Base-by-base conservation (phyloP, 768 basidiomycete genomes). In the Hemileccinum rubropunctum region DNA sequence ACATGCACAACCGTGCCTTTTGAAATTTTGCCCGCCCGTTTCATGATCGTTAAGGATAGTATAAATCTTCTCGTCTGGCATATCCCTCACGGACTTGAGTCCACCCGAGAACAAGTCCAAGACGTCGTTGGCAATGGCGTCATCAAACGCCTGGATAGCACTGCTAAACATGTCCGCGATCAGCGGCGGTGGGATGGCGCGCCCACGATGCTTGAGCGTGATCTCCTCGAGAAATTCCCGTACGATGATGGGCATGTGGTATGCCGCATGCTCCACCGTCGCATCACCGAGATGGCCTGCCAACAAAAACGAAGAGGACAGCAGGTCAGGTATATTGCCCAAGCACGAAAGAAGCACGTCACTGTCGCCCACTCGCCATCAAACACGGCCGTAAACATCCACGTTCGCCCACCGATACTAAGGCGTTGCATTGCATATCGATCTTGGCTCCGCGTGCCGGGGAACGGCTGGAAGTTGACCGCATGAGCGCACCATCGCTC, bases 1-100 rank as follows among this genome's bases (percentile, higher is more conserved):
- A 86, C 80, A 91, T 86, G 61, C 84, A 86, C 42, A 87, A 73
- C 43, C 83, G 70, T 17, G 81, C 82, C 59, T 82, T 85, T 77
- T 73, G 72, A 83, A 80, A 60, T 86, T 86, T 17, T 70, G 70
- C 6, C 80, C 81, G 9, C 81, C 82, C 8, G 65, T 60, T 39
- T 76, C 71, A 48, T 80, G 78, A 62, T 89, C 86, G 53, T 88
- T 82, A 60, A 91, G 80, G 37, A 83, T 74, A 14, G 69, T 58
- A 43, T 77, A 73, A 42, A 88, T 82, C 50, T 82, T 68, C 21
- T 73, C 70, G 57, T 85, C 79, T 4, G 80, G 75, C 64, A 81
- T 76, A 14, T 74, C 63, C 27, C 72, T 71, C 27, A 82, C 70
- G 13, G 75, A 68, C 14, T 78, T 69, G 12, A 84, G 54, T 6